Base-by-base conservation (phyloP, 371 early-diverging fungal species). In the Haplosporangium sp. region DNA sequence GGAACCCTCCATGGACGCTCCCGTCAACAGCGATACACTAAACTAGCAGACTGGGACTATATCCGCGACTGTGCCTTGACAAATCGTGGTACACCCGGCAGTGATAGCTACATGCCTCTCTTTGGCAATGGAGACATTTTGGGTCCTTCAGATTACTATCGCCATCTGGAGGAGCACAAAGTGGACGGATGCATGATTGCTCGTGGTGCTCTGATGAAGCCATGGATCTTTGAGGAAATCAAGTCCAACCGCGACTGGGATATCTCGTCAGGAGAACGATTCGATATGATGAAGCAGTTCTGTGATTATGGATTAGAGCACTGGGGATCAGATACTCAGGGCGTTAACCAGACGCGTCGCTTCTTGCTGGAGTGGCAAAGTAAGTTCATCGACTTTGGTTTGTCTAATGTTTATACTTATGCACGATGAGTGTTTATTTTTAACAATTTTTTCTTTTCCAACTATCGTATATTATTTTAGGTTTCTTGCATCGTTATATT, bases 171-270 rank as follows among this genome's bases (percentile, higher is more conserved):
- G 62, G 66, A 84, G 14, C 81, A 84, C 23, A 83, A 87, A 36
- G 89, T 94, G 6, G 95, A 94, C 75, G 98, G 98, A 16, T 83
- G 95, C 23, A 96, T 99, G 97, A 91, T 99, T 62, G 98, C 94
- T 4, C 84, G 90, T 11, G 83, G 83, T 12, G 84, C 82, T 3
- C 40, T 84, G 50, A 95, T 98, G 79, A 99, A 99, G 86, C 99
- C 99, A 9, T 99, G 99, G 99, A 83, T 99, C 5, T 96, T 96
- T 82, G 87, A 91, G n/a, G 99, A 98, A 81, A 97, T 98, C 74
- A 91, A 94, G 68, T 89, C 91, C 23, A 89, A 92, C 58, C 84
- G 91, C 20, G 89, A 95, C 56, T 95, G 92, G 92, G 99, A 99
- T 80, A 97, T 98, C 57, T 93, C 95, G 23, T 87, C 96, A 0